These are phyloP conservation scores for Tuber brumale DNA, from an alignment of 495 filamentous ascomycete genomes.

Conservation along the genomic window DNA sequence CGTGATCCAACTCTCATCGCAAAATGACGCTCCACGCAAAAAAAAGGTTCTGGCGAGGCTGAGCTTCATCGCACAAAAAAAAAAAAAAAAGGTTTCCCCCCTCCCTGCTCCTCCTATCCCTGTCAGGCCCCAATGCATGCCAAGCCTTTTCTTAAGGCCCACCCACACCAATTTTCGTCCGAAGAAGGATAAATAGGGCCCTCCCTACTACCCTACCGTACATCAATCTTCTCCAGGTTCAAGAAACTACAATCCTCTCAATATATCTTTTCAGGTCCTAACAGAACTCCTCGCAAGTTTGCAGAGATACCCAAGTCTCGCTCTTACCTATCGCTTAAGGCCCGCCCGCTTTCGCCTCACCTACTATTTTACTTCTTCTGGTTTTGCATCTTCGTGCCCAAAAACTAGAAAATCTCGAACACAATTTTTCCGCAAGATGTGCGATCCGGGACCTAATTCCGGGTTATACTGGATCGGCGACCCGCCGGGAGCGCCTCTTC, in stretches of 20 bases:
- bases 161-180: neutral
- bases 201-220: neutral
- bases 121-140: neutral
- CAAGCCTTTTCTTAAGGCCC: neutral
- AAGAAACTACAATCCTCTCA: too few species aligned
- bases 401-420: too few species aligned
- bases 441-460: neutral
- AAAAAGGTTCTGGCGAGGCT: neutral
- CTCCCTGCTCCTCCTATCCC: neutral
- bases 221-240: too few species aligned
- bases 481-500: neutral
- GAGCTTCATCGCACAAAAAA: neutral
- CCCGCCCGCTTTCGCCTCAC: neutral
- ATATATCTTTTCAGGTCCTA: too few species aligned
- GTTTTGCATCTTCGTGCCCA: too few species aligned
- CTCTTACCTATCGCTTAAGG: neutral
- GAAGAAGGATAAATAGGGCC: neutral
- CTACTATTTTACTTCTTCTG: too few species aligned
- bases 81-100: neutral
- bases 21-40: neutral
- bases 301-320: too few species aligned
- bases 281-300: too few species aligned
- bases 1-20: neutral
- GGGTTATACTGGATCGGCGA: neutral
- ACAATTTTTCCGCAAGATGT: neutral